A percentile compares a stretch with the other conserved stretches of the same genome.
Conservation (phyloP, 495 filamentous ascomycete genomes). For the Polyplosphaeria fusca region DNA sequence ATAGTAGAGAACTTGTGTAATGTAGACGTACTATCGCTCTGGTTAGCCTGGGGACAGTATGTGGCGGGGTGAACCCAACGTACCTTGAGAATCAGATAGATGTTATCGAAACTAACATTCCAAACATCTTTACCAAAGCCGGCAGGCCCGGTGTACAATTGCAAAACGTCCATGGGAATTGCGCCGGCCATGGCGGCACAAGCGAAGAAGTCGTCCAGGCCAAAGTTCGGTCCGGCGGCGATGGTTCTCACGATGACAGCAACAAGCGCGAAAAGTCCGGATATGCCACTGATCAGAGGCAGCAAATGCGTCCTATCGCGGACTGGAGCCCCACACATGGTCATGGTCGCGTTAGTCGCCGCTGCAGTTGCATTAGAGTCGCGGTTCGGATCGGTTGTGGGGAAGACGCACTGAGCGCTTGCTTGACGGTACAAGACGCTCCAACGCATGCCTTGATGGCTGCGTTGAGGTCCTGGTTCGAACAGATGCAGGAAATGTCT, state of each 20-base stretch:
- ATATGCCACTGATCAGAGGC: background rate
- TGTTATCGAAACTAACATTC: slow-evolving; percentile 1
- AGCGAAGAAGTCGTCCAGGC: slow-evolving; percentile 9
- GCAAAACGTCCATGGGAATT: background rate
- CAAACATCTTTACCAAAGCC: slow-evolving; percentile 20
- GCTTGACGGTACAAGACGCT: no score
- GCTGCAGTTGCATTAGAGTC: no score
- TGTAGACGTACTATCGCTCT: slow-evolving; percentile 10
- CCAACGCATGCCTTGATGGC: no score
- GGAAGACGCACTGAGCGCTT: no score
- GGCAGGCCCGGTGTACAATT: slow-evolving; percentile 1
- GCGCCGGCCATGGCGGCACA: background rate
- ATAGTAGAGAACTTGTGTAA: slow-evolving; percentile 40
- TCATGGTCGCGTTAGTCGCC: slow-evolving; percentile 8
- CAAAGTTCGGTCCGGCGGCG: background rate
- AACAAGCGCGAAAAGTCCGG: slow-evolving; percentile 1
- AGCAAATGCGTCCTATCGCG: slow-evolving; percentile 13
- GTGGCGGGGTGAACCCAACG: background rate
- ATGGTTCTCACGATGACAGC: slow-evolving; percentile 7
- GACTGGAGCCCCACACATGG: slow-evolving; percentile 8
- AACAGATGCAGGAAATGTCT: no score
- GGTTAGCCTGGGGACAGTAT: background rate
- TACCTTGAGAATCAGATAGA: slow-evolving; percentile 13
- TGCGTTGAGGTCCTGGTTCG: no score
- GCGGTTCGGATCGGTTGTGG: no score